Percentiles rank a stretch among this genome's conserved stretches.
Evolutionary conservation across 164 flowering plant species (phyloP).

Genomic region (Sextonia rubra): DNA sequence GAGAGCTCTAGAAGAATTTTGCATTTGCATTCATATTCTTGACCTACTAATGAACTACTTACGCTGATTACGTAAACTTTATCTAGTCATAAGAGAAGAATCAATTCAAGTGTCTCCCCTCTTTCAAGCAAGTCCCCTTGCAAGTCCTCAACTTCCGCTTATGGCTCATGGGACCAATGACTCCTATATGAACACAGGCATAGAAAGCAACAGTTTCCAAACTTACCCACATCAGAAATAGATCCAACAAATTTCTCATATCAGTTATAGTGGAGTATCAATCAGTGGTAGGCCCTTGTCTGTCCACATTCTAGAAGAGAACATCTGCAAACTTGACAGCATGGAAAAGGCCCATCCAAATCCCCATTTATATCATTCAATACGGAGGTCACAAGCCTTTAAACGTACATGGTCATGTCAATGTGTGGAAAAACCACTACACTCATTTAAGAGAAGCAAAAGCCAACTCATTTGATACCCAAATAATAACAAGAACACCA

Average conservation of each 20-base stretch:
- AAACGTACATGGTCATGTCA: not conserved
- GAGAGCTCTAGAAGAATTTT: not conserved
- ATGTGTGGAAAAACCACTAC: not conserved
- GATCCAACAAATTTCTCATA: conserved; percentile 1
- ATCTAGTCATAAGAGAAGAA: not conserved
- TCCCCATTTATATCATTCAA: not conserved
- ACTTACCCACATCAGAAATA: conserved; percentile 5
- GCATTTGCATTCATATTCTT: not conserved
- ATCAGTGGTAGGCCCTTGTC: not conserved
- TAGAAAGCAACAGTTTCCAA: conserved; percentile 5
- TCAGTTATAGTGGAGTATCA: not conserved
- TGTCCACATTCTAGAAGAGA: not conserved
- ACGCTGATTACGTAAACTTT: not conserved
- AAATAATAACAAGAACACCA: not conserved
- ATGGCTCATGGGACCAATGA: not conserved
- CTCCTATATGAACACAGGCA: conserved; percentile 4
- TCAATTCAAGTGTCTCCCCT: not conserved
- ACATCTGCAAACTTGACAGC: not conserved
- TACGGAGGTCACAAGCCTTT: not conserved
- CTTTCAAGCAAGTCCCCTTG: not conserved
- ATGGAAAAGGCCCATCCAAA: not conserved
- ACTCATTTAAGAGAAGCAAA: not conserved
- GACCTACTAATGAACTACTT: not conserved
- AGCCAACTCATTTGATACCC: not conserved
- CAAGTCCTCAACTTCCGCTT: not conserved